Evolutionary conservation across 495 filamentous ascomycete genomes (phyloP), one percentile per base, ranked within the genome.

Genomic region (Hamigera avellanea): DNA sequence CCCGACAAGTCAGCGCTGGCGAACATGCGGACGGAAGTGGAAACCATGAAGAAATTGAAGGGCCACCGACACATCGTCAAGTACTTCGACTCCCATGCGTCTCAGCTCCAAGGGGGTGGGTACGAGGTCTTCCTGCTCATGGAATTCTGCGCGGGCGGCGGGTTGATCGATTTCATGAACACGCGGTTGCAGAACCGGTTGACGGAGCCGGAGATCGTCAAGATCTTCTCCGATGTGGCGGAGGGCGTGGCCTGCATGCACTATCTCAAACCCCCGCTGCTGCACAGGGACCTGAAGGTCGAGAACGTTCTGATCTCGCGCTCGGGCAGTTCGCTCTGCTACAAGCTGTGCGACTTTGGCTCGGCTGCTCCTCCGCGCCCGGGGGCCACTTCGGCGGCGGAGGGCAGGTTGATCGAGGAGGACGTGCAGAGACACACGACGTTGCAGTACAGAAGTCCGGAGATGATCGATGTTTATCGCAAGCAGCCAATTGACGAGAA

Each of bases 131-230:
- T 98, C 62, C 56, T 98, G 48, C 76, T 98, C 38, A 98, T 98
- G 91, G 91, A 98, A 57, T 96, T 80, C 59, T 80, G 73, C 47
- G 59, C 61, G 42, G 80, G 81, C 15, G 91, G 93, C 44, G 93
- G 91, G 18, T 61, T 98, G 49, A 98, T 98, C 55, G 91, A 98
- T 63, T 98, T 96, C 61, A 98, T 98, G 91, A 98, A 98, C 60
- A 98, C 91, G 26, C 77, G 91, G 21, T 64, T 98, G 43, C 91
- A 96, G 60, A 85, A 96, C 56, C 85, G 91, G 28, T 71, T 98
- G 54, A 98, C 88, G 30, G 91, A 98, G 66, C 88, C 93, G 26
- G 91, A 98, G 64, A 87, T 98, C 41, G 67, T 98, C 41, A 83
- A 91, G 58, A 98, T 98, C 53, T 95, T 98, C 61, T 77, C 83